Evolutionary conservation across 805 yeast genomes (phyloP).

Genomic region (Kluyveromyces wickerhamii): DNA sequence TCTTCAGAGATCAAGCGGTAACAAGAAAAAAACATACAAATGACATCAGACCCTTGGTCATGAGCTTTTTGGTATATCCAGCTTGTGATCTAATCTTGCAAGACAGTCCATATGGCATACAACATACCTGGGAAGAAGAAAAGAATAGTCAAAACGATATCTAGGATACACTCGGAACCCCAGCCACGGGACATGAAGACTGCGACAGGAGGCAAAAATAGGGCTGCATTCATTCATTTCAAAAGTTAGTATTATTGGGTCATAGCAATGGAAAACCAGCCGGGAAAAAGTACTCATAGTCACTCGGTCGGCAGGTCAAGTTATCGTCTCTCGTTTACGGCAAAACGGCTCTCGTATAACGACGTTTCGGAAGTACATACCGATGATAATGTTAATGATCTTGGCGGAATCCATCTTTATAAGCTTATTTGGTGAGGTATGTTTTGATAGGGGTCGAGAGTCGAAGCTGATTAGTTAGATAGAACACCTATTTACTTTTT

Average conservation of each 20-base stretch:
- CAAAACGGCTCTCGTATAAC: no score
- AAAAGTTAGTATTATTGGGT: neutral
- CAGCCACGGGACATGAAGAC: slow-evolving; percentile 64
- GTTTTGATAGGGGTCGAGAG: neutral
- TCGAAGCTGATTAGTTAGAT: neutral
- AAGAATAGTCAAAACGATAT: slow-evolving; percentile 40
- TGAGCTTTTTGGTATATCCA: no score
- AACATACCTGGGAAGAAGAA: slow-evolving; percentile 71
- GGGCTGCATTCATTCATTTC: slow-evolving; percentile 33
- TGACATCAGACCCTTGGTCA: no score
- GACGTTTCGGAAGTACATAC: no score
- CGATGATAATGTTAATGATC: slow-evolving; percentile 32
- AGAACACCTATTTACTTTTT: no score
- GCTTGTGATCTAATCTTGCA: slow-evolving; percentile 14
- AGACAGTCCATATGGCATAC: slow-evolving; percentile 62
- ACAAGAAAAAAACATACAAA: no score
- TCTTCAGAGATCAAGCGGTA: no score
- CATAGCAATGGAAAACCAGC: neutral
- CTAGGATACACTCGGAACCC: slow-evolving; percentile 56
- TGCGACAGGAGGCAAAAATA: slow-evolving; percentile 68
- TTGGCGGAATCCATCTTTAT: slow-evolving; percentile 29
- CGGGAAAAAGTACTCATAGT: slow-evolving; percentile 1
- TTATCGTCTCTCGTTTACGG: neutral
- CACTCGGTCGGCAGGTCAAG: slow-evolving; percentile 6
- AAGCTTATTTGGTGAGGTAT: neutral